These are phyloP conservation scores for Hypoxylon sp. DNA, from an alignment of 2,329 filamentous ascomycete genomes.

Conservation along the genomic window DNA sequence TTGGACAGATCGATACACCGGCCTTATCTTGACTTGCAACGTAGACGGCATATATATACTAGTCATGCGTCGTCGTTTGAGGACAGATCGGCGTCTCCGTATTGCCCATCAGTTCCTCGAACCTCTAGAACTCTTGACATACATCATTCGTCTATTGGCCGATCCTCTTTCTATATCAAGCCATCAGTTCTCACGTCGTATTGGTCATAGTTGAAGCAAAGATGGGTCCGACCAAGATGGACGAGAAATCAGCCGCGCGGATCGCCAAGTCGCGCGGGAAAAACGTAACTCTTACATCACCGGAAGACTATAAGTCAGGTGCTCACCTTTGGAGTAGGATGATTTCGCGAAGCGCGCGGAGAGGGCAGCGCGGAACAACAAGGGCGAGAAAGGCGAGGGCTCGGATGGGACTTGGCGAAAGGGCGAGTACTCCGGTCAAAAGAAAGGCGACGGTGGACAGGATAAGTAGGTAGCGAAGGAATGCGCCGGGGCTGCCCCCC, in stretches of 20 bases:
- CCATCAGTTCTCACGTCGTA: not conserved
- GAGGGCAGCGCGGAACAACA: conserved; percentile 43
- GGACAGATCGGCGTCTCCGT: not conserved
- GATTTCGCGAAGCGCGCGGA: conserved; percentile 46
- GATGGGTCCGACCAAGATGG: conserved; percentile 58
- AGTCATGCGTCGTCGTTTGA: conserved; percentile 6
- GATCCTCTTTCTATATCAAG: not conserved
- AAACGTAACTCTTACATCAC: conserved; percentile 50
- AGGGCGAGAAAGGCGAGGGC: conserved; percentile 30
- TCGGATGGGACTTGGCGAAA: conserved; percentile 20
- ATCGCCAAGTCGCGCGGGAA: conserved; percentile 58
- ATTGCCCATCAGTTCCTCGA: conserved; percentile 1
- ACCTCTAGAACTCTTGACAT: not conserved
- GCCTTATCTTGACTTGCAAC: conserved; percentile 7
- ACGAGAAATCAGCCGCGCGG: conserved; percentile 57
- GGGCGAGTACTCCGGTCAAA: conserved; percentile 21
- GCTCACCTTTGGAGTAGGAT: conserved; percentile 42
- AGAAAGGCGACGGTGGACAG: conserved; percentile 25
- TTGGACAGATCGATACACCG: conserved; percentile 7
- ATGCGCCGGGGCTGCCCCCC: not conserved
- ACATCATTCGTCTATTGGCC: not conserved
- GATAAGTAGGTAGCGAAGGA: conserved; percentile 30
- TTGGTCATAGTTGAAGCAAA: not conserved
- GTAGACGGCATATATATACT: conserved; percentile 25
- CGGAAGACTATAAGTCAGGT: not conserved